Evolutionary conservation across 495 filamentous ascomycete genomes (phyloP).

Genomic region (Aspergillus biplanus): DNA sequence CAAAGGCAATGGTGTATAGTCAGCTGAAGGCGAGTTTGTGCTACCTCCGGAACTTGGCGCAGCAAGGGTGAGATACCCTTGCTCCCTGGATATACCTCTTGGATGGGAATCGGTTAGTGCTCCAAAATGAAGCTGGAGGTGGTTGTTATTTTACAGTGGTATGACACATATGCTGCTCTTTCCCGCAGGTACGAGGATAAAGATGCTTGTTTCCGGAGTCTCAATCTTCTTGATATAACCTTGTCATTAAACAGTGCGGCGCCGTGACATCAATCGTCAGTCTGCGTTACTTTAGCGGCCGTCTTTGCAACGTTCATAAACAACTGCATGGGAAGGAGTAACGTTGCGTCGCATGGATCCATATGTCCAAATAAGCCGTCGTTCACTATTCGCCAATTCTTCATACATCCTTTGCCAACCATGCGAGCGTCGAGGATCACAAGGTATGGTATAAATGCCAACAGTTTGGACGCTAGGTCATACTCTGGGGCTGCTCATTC

Average conservation of each 20-base stretch:
- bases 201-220: constrained; percentile 4
- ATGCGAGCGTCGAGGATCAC: constrained; percentile 9
- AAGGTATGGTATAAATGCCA: neutral
- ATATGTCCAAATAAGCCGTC: neutral
- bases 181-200: constrained; percentile 8
- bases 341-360: constrained; percentile 10
- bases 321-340: constrained; percentile 7
- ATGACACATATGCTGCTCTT: constrained; percentile 6
- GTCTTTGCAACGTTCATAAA: constrained; percentile 9
- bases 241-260: neutral
- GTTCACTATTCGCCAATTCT: constrained; percentile 3
- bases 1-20: constrained; percentile 1
- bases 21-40: constrained; percentile 10
- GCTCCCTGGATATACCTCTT: neutral
- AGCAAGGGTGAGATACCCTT: neutral
- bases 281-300: constrained; percentile 5
- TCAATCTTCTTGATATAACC: neutral
- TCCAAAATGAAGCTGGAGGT: constrained; percentile 2
- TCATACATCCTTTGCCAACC: neutral
- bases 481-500: neutral
- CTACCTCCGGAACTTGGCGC: constrained; percentile 1
- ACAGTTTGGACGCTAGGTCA: neutral
- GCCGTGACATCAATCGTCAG: constrained; percentile 19
- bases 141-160: neutral
- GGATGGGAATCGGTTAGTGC: neutral